Percentiles rank a stretch among this genome's conserved stretches.
Evolutionary conservation across 2,329 filamentous ascomycete genomes (phyloP).

Genomic region (Drechslerella coelobrocha): DNA sequence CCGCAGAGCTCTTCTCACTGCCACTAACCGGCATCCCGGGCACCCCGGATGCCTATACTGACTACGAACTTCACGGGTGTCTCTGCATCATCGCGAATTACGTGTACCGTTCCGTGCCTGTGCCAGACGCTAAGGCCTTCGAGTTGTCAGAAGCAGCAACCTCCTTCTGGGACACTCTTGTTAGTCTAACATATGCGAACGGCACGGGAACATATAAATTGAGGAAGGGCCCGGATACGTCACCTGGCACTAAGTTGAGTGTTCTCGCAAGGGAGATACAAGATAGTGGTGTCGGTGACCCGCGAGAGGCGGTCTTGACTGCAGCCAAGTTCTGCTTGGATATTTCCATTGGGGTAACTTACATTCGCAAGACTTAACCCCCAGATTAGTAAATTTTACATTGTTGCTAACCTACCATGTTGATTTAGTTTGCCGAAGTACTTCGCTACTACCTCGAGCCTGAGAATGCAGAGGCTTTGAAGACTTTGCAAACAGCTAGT

Average conservation of each 20-base stretch:
- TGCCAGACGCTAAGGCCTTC: constrained; percentile 36
- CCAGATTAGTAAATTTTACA: too few relatives aligned
- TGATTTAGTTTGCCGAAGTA: constrained; percentile 66
- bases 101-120: constrained; percentile 33
- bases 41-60: constrained; percentile 43
- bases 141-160: constrained; percentile 44
- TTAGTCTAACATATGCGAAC: constrained; percentile 24
- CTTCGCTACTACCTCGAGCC: constrained; percentile 74
- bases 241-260: constrained; percentile 23
- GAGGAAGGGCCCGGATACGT: constrained; percentile 14
- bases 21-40: constrained; percentile 60
- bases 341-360: constrained; percentile 37
- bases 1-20: constrained; percentile 64
- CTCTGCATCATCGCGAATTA: constrained; percentile 41
- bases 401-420: neutral
- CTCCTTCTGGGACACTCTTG: constrained; percentile 38
- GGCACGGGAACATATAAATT: constrained; percentile 20
- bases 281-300: constrained; percentile 19
- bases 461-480: constrained; percentile 65
- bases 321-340: constrained; percentile 45
- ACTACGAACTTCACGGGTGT: constrained; percentile 42
- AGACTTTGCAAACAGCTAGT: constrained; percentile 69
- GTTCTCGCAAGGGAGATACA: constrained; percentile 26
- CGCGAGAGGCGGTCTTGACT: constrained; percentile 26
- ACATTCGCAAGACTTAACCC: neutral